A percentile compares a stretch with the other conserved stretches of the same genome.
Evolutionary conservation across 495 filamentous ascomycete genomes (phyloP).

Genomic region (Podospora appendiculata): DNA sequence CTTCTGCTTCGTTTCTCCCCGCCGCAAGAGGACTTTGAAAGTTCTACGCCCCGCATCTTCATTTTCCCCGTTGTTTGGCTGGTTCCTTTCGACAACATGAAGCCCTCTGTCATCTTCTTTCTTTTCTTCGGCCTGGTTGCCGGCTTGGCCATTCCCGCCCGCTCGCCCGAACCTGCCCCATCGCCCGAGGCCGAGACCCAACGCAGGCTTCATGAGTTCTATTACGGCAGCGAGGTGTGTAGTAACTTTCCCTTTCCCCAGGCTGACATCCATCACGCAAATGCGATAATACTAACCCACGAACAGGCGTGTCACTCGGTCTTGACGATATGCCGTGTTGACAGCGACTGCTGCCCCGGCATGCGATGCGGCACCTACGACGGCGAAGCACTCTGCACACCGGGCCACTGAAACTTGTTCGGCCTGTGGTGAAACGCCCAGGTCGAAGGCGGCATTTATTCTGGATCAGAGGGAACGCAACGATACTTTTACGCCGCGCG

Average conservation of each 20-base stretch:
- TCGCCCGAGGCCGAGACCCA: background rate
- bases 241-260: background rate
- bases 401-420: background rate
- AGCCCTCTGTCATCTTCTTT: background rate
- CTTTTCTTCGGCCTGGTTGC: slow-evolving; percentile 2
- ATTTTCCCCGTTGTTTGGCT: too few relatives aligned
- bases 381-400: slow-evolving; percentile 4
- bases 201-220: background rate
- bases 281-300: background rate
- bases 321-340: background rate
- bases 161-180: background rate
- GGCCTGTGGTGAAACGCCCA: background rate
- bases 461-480: too few relatives aligned
- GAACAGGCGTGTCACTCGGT: slow-evolving; percentile 1
- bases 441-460: background rate
- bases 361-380: slow-evolving; percentile 3
- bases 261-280: background rate
- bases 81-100: background rate
- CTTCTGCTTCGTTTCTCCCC: too few relatives aligned
- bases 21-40: too few relatives aligned
- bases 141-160: slow-evolving; percentile 1
- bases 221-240: slow-evolving; percentile 1
- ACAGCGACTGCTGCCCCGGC: slow-evolving; percentile 4
- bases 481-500: too few relatives aligned
- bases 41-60: too few relatives aligned